phyloP scores from a whole-genome alignment of 768 basidiomycete genomes.

The Lyophyllum atratum region DNA sequence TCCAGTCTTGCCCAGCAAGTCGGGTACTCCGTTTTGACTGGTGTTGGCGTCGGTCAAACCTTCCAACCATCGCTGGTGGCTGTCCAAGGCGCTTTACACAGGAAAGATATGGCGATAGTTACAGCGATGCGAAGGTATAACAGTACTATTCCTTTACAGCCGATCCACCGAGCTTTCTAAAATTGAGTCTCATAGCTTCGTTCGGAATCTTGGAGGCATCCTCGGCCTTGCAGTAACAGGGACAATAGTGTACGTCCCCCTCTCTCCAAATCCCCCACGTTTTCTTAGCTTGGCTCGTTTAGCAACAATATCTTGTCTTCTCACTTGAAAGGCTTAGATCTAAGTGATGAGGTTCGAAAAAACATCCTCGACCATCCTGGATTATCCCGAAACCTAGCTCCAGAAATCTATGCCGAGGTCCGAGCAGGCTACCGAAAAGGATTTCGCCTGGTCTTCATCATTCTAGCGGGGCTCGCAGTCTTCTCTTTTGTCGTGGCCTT shows the following conservation, averaged over 20 bases:
- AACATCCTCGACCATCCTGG: slow-evolving; percentile 18
- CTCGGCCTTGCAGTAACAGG: slow-evolving; percentile 22
- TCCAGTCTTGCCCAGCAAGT: slow-evolving; percentile 19
- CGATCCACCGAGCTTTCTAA: background rate
- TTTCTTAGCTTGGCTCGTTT: background rate
- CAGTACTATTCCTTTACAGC: background rate
- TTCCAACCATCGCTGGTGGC: slow-evolving; percentile 24
- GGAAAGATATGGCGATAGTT: slow-evolving; percentile 24
- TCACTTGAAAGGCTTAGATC: slow-evolving; percentile 7
- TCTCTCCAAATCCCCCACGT: background rate
- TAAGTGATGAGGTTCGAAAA: slow-evolving; percentile 13
- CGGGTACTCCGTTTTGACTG: slow-evolving; percentile 20
- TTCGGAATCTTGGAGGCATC: slow-evolving; percentile 22
- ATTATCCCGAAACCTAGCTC: slow-evolving; percentile 12
- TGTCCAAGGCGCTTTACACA: slow-evolving; percentile 21
- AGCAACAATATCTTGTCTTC: slow-evolving; percentile 17
- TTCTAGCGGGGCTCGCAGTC: slow-evolving; percentile 18
- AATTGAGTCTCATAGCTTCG: slow-evolving; percentile 12
- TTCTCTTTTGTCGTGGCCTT: slow-evolving; percentile 19
- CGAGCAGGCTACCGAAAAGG: slow-evolving; percentile 18
- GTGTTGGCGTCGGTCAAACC: slow-evolving; percentile 24
- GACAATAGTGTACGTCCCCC: slow-evolving; percentile 16
- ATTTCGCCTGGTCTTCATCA: slow-evolving; percentile 22
- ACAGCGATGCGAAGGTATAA: slow-evolving; percentile 20
- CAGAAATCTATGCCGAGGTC: slow-evolving; percentile 8